Evolutionary conservation across 1,284 basidiomycete species (phyloP).

Genomic region (Cystobasidium pallidum): DNA sequence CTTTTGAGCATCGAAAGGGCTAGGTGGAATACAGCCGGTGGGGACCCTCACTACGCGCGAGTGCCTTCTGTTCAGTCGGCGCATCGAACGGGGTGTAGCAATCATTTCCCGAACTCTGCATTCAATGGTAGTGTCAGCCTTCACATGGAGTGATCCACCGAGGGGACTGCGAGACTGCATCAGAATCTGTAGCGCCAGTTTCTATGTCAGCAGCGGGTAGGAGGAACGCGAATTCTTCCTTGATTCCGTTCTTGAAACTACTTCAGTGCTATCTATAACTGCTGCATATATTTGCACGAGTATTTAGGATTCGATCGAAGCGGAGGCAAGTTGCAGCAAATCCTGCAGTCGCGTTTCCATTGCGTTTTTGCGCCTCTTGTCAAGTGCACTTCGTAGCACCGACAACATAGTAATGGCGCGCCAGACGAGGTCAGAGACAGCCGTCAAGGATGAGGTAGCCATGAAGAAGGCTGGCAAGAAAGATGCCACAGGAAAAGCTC

Average conservation of each 20-base stretch:
- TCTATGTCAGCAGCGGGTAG: no score
- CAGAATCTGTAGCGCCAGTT: no score
- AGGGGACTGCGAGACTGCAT: no score
- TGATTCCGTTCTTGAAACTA: no score
- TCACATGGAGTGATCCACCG: no score
- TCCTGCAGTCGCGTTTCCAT: conserved; percentile 12
- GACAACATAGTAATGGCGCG: not conserved
- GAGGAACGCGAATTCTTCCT: no score
- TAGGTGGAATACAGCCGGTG: not conserved
- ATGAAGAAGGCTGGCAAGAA: conserved; percentile 32
- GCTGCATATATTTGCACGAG: no score
- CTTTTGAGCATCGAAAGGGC: not conserved
- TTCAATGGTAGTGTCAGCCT: no score
- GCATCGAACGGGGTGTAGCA: no score
- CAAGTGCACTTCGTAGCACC: not conserved
- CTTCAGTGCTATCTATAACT: no score
- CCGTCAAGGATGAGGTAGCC: conserved; percentile 37
- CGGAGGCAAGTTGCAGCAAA: conserved; percentile 9
- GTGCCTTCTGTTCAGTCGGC: not conserved
- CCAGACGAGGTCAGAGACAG: conserved; percentile 5
- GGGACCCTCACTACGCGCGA: no score
- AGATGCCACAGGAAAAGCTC: conserved; percentile 24
- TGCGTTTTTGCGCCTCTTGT: not conserved
- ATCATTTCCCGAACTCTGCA: no score
- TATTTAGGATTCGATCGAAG: not conserved